A percentile compares a stretch with the other conserved stretches of the same genome.
Conservation (phyloP, 139 green algal species). For the Chlorella vulgaris region DNA sequence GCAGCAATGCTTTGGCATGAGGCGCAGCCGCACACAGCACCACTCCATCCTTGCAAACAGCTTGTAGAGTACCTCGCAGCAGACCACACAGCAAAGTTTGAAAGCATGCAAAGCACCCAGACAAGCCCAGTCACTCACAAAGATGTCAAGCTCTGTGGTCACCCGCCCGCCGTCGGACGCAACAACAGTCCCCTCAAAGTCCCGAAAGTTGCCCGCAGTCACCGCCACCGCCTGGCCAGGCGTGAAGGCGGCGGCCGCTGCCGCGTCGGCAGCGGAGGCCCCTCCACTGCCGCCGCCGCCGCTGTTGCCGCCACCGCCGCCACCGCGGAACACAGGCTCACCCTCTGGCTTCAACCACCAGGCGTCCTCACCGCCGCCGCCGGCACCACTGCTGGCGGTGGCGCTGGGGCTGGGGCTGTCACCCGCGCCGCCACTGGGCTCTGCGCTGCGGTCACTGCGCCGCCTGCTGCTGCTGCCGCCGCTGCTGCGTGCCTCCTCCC, state of each 20-base stretch:
- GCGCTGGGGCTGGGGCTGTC: background rate
- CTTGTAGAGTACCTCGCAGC: background rate
- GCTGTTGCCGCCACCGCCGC: background rate
- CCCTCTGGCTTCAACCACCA: no score
- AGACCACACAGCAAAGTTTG: background rate
- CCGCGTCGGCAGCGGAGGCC: background rate
- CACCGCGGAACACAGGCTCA: background rate
- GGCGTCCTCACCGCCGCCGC: no score
- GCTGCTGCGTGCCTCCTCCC: background rate
- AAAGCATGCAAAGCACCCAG: background rate
- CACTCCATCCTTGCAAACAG: background rate
- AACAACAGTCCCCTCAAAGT: constrained; percentile 25
- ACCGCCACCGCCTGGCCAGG: constrained; percentile 20
- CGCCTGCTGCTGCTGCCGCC: background rate
- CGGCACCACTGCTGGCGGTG: background rate
- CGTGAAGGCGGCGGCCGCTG: constrained; percentile 4
- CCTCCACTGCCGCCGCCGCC: background rate
- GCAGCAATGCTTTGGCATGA: background rate
- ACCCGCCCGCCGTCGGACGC: constrained; percentile 5
- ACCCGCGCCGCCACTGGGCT: no score
- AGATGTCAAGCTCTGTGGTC: constrained; percentile 26
- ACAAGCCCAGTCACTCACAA: background rate
- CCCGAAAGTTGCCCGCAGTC: constrained; percentile 13
- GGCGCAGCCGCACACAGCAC: background rate
- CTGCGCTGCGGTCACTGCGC: no score